Percentiles rank a stretch among this genome's conserved stretches.
Conservation (phyloP, 2,329 filamentous ascomycete species). For the Sporothrix pseudoabietina region DNA sequence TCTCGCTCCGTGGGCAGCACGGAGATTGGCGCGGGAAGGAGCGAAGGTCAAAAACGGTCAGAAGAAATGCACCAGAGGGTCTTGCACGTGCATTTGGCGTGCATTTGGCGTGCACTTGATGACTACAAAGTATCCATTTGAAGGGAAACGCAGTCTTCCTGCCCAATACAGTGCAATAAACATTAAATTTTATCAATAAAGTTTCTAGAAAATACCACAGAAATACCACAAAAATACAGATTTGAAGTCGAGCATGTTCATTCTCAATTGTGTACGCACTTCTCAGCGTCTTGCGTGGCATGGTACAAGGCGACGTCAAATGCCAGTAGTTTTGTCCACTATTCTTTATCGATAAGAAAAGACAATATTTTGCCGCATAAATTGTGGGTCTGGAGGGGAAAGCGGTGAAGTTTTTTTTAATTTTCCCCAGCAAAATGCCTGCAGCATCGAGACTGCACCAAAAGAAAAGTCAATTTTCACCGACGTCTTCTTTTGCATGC, state of each 20-base stretch:
- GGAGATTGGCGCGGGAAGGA: background rate
- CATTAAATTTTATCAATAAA: background rate
- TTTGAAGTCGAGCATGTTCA: background rate
- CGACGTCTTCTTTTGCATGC: background rate
- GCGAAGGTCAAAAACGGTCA: background rate
- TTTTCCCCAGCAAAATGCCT: constrained; percentile 14
- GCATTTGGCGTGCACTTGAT: too few relatives aligned
- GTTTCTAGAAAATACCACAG: too few relatives aligned
- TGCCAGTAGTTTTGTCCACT: background rate
- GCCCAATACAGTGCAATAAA: background rate
- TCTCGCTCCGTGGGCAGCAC: background rate
- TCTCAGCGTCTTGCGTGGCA: background rate
- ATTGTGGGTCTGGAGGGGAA: constrained; percentile 33
- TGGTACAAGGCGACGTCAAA: background rate
- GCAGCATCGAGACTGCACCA: constrained; percentile 16
- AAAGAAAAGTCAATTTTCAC: constrained; percentile 28
- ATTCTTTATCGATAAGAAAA: constrained; percentile 34
- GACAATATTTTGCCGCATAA: constrained; percentile 29
- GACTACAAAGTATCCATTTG: background rate
- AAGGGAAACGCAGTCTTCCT: background rate
- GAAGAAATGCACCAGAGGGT: background rate
- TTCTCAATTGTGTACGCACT: background rate
- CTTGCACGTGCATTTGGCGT: background rate
- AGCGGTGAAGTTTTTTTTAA: constrained; percentile 36
- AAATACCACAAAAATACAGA: too few relatives aligned